Conservation (phyloP, 768 basidiomycete genomes). For the Phanerodontia chrysosporium region DNA sequence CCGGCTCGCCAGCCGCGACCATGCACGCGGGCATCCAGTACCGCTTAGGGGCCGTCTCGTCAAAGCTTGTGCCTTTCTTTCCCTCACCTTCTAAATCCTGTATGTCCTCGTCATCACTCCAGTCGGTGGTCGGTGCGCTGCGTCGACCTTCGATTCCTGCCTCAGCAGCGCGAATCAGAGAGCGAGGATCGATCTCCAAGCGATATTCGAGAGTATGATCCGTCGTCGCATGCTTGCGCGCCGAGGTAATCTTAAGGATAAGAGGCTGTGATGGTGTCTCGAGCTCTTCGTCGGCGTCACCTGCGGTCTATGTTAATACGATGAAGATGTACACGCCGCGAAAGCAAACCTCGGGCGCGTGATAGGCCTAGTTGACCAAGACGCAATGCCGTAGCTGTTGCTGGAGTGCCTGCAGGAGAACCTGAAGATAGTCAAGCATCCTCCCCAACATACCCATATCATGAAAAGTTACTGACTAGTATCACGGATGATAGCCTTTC, state of each 20-base stretch:
- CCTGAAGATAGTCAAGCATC: background rate
- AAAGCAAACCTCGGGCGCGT: background rate
- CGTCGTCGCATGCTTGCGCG: constrained; percentile 65
- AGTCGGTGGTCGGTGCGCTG: constrained; percentile 19
- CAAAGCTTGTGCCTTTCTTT: constrained; percentile 29
- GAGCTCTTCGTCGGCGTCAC: constrained; percentile 2
- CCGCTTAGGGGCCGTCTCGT: constrained; percentile 47
- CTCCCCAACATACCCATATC: background rate
- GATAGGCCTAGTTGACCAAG: constrained; percentile 51
- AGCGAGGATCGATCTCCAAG: constrained; percentile 65
- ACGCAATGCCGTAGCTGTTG: constrained; percentile 26
- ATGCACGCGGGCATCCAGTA: constrained; percentile 86
- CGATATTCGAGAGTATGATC: constrained; percentile 76
- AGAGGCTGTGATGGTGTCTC: constrained; percentile 38
- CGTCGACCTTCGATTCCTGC: constrained; percentile 64
- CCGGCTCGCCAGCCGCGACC: constrained; percentile 62
- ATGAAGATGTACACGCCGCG: constrained; percentile 36
- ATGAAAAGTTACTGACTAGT: constrained; percentile 6
- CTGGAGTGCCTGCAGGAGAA: background rate
- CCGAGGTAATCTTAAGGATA: constrained; percentile 62
- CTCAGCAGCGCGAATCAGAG: constrained; percentile 61
- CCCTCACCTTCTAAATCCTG: constrained; percentile 46
- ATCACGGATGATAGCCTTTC: constrained; percentile 52
- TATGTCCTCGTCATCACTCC: constrained; percentile 40
- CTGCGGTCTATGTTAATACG: constrained; percentile 9